Evolutionary conservation across 768 basidiomycete genomes (phyloP), one percentile per base, ranked within the genome.

Genomic region (Tulasnella sp.): DNA sequence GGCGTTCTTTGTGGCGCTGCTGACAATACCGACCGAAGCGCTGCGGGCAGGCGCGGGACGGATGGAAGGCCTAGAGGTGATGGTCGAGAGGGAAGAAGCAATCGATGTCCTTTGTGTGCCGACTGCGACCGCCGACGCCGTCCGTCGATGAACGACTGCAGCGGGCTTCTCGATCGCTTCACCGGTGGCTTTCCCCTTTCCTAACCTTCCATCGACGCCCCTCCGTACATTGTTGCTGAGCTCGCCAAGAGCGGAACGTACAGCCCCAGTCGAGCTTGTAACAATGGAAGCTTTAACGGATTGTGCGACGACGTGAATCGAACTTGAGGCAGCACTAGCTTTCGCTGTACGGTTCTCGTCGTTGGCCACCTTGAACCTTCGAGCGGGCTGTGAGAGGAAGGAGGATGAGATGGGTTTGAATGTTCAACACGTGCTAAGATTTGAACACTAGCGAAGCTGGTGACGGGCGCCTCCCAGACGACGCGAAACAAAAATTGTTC

Each of bases 181-280:
- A 29, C 48, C 19, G 24, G n/a, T 52, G 34, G 24, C 50, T 42
- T 59, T 59, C 19, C 57, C 57, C 43, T 56, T 56, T 25, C 54
- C 54, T 19, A 27, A 19, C 41, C 44, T 56, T 24, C 49, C 29
- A 12, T 59, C 30, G 29, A 51, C 31, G 5, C 10, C 3, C 31
- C 49, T 59, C 25, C 57, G 46, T 19, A 30, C 48, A 48, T 48
- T 48, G 57, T 59, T 59, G 49, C 45, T 51, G n/a, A 59, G 31
- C n/a, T 59, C 57, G 17, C 57, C 57, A 4, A 59, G 48, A 24
- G 57, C 57, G 21, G 57, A 49, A 11, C 57, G 57, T 10, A 42
- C 57, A 38, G 25, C 22, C n/a, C 46, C 46, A n/a, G 46, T 29
- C 21, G 46, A 22, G n/a, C 21, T 22, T 11, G 46, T n/a, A 11